phyloP scores from a whole-genome alignment of 106 monocot species.

The Amphibolis antarctica region DNA sequence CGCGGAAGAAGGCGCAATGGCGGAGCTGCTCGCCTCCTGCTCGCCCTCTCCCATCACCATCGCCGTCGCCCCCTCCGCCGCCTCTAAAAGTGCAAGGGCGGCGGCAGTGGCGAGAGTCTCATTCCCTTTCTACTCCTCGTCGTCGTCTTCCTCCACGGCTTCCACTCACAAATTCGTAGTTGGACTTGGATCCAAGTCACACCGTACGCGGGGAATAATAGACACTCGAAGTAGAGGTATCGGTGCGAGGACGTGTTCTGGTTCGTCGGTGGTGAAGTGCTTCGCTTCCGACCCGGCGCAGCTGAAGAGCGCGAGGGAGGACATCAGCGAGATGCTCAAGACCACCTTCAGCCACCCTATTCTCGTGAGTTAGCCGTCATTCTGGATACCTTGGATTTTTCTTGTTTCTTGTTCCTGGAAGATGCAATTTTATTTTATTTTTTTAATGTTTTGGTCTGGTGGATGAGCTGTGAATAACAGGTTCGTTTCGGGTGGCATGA shows the following conservation, averaged over 20 bases:
- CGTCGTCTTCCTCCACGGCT: neutral
- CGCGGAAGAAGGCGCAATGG: slow-evolving; percentile 8
- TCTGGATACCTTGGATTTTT: neutral
- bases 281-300: slow-evolving; percentile 53
- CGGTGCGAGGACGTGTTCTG: neutral
- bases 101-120: neutral
- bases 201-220: neutral
- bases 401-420: neutral
- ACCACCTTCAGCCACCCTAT: slow-evolving; percentile 71
- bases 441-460: too few species aligned
- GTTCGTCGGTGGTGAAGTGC: slow-evolving; percentile 12
- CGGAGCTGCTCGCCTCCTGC: slow-evolving; percentile 1
- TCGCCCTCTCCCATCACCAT: slow-evolving; percentile 14
- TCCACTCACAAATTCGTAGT: neutral
- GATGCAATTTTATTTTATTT: neutral
- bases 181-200: neutral
- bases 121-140: neutral
- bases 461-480: too few species aligned
- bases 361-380: slow-evolving; percentile 26
- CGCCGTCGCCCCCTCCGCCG: slow-evolving; percentile 11
- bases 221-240: neutral
- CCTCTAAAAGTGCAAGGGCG: neutral
- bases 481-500: slow-evolving; percentile 98
- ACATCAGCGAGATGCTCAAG: slow-evolving; percentile 67
- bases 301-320: slow-evolving; percentile 76